phyloP scores from a whole-genome alignment of 371 early-diverging fungal species.

The Syncephalastrum sp. region DNA sequence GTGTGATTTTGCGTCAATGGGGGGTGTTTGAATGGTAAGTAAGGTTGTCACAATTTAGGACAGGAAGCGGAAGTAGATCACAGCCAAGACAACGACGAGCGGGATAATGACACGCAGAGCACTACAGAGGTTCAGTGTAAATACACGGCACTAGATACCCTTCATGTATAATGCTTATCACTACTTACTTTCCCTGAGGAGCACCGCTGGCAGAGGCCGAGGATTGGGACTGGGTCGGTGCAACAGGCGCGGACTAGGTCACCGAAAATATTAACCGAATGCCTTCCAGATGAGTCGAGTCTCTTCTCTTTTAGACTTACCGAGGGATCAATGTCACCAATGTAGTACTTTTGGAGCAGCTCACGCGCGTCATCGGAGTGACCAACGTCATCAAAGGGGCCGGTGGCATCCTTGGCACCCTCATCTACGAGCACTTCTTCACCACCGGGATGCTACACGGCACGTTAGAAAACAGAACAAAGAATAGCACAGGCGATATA shows the following conservation, averaged over 20 bases:
- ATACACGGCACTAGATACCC: too few relatives aligned
- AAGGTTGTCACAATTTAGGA: constrained; percentile 5
- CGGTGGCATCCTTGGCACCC: constrained; percentile 88
- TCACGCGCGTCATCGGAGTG: constrained; percentile 93
- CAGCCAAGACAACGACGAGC: constrained; percentile 24
- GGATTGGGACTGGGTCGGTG: constrained; percentile 12
- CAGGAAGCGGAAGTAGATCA: constrained; percentile 32
- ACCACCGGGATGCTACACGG: constrained; percentile 79
- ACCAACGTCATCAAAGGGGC: constrained; percentile 94
- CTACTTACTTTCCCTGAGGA: constrained; percentile 51
- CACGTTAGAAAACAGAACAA: too few relatives aligned
- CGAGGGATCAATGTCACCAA: constrained; percentile 72
- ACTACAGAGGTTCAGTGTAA: constrained; percentile 14
- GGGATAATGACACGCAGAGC: constrained; percentile 41
- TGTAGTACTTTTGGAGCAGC: constrained; percentile 63
- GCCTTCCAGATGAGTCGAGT: background rate
- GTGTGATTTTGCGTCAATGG: too few relatives aligned
- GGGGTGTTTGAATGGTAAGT: background rate
- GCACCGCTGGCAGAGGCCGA: constrained; percentile 13
- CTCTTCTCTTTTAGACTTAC: too few relatives aligned
- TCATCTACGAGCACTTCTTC: constrained; percentile 78
- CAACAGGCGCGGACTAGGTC: constrained; percentile 35
- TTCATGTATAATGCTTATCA: background rate
- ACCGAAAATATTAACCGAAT: constrained; percentile 7
- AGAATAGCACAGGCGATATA: too few relatives aligned